A percentile compares a stretch with the other conserved stretches of the same genome.
Conservation (phyloP, 768 basidiomycete species). For the Russula vinacea region DNA sequence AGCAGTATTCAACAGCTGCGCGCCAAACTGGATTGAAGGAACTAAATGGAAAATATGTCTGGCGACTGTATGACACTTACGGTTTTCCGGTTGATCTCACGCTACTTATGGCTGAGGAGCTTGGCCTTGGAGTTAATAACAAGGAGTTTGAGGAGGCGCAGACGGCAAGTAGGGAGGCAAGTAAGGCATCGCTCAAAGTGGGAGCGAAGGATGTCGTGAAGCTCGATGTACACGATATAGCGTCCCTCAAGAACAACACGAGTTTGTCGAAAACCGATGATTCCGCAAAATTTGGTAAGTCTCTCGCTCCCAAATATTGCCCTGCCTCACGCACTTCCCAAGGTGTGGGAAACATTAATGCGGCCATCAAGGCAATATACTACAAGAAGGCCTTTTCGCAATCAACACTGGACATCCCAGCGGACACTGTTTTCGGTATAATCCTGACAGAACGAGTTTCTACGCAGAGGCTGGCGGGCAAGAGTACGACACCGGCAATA, state of each 20-base stretch:
- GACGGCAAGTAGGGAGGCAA: constrained; percentile 83
- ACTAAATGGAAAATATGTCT: constrained; percentile 89
- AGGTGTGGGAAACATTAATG: constrained; percentile 77
- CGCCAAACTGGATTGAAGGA: constrained; percentile 57
- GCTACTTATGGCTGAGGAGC: constrained; percentile 94
- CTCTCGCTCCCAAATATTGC: background rate
- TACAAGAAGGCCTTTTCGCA: constrained; percentile 69
- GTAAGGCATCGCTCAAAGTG: constrained; percentile 78
- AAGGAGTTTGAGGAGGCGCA: constrained; percentile 88
- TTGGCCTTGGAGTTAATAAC: constrained; percentile 80
- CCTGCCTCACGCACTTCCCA: constrained; percentile 1
- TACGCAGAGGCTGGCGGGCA: constrained; percentile 98
- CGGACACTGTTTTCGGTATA: constrained; percentile 72
- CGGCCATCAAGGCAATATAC: constrained; percentile 81
- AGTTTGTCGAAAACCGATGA: constrained; percentile 90
- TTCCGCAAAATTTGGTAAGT: constrained; percentile 82
- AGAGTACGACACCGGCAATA: constrained; percentile 93
- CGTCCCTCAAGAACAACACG: constrained; percentile 72
- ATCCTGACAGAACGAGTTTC: constrained; percentile 92
- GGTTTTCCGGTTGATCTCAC: constrained; percentile 98
- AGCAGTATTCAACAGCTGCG: constrained; percentile 74
- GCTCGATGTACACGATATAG: constrained; percentile 94
- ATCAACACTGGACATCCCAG: constrained; percentile 64
- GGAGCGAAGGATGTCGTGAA: constrained; percentile 68
- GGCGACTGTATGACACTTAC: constrained; percentile 96